Percentiles rank a stretch among this genome's conserved stretches.
These are phyloP conservation scores for Pythium myriotylum DNA, from an alignment of 352 stramenopile species.

Conservation along the genomic window DNA sequence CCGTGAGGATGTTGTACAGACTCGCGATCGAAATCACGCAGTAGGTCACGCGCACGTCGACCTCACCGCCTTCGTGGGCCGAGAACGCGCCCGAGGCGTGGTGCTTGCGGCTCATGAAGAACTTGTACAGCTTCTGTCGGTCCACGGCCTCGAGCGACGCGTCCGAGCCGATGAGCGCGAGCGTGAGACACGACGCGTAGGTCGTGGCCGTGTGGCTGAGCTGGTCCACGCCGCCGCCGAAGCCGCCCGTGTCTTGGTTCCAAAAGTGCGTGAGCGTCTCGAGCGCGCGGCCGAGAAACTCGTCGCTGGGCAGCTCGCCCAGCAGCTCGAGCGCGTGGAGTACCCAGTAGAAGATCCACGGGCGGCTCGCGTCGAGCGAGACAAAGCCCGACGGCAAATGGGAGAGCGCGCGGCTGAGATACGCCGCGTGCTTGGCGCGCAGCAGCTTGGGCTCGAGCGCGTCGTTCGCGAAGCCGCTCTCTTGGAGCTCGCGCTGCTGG, in stretches of 20 bases:
- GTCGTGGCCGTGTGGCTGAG: constrained; percentile 90
- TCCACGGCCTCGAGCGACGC: constrained; percentile 80
- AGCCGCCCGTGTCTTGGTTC: constrained; percentile 81
- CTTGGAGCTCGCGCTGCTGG: constrained; percentile 85
- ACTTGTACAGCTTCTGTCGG: constrained; percentile 80
- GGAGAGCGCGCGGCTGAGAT: constrained; percentile 72
- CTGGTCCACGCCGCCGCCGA: constrained; percentile 93
- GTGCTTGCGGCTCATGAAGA: constrained; percentile 91
- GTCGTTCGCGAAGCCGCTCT: constrained; percentile 79
- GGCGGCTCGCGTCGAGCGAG: constrained; percentile 93
- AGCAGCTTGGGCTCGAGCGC: constrained; percentile 76
- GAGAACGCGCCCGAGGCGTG: constrained; percentile 88
- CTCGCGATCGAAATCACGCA: constrained; percentile 94
- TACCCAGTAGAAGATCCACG: constrained; percentile 99
- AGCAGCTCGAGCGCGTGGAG: constrained; percentile 95
- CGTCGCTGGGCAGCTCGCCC: constrained; percentile 56
- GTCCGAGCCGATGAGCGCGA: constrained; percentile 91
- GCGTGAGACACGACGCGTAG: constrained; percentile 94
- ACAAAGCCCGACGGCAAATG: constrained; percentile 84
- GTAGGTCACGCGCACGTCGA: constrained; percentile 97
- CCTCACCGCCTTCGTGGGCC: constrained; percentile 97
- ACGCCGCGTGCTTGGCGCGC: constrained; percentile 81
- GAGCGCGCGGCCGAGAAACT: constrained; percentile 47
- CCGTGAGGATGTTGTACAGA: constrained; percentile 93
- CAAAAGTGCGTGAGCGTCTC: constrained; percentile 70